Conservation (phyloP, 495 filamentous ascomycete species). For the Neurospora terricola region DNA sequence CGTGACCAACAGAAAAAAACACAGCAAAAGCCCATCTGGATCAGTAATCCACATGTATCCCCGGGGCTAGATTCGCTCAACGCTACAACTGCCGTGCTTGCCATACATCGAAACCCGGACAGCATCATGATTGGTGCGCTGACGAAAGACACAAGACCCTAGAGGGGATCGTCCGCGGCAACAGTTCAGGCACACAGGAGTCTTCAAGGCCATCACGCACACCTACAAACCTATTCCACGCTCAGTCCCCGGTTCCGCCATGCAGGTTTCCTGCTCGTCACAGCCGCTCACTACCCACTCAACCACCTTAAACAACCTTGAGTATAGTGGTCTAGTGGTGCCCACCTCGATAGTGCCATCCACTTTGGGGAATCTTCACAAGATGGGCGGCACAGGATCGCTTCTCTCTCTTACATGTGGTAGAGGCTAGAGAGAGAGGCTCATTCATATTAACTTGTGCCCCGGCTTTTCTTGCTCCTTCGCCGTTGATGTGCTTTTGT, state of each 20-base stretch:
- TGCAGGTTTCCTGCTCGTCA: background rate
- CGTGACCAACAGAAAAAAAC: background rate
- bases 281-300: background rate
- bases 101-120: background rate
- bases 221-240: background rate
- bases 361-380: constrained; percentile 1
- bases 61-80: background rate
- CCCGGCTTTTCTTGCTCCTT: background rate
- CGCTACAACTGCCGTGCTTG: background rate
- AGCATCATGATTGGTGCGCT: background rate
- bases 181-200: constrained; percentile 1
- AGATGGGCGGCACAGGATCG: constrained; percentile 13
- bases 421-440: background rate
- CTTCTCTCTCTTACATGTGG: constrained; percentile 1
- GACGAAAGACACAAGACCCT: background rate
- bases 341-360: constrained; percentile 2
- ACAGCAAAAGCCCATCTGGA: background rate
- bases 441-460: background rate
- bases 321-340: background rate
- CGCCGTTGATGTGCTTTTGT: background rate
- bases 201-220: background rate
- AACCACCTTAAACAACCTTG: background rate
- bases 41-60: background rate
- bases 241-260: background rate
- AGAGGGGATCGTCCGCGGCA: background rate